Evolutionary conservation across 306 rosid genomes (phyloP).

Genomic region (Medicago lupulina): DNA sequence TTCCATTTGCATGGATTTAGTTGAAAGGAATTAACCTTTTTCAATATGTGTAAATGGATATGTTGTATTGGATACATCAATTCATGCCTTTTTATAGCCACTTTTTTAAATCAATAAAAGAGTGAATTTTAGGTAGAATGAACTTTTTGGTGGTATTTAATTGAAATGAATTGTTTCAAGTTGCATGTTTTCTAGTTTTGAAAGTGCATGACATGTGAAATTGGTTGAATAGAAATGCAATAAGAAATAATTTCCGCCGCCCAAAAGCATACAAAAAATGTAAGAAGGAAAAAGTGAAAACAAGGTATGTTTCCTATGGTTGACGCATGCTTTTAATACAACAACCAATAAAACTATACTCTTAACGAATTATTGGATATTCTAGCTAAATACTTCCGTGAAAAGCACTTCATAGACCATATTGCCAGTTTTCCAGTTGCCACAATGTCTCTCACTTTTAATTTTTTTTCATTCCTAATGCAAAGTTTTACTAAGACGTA

Average conservation of each 20-base stretch:
- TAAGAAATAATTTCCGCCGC: constrained; percentile 47
- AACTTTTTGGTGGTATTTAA: constrained; percentile 45
- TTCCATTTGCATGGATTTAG: constrained; percentile 5
- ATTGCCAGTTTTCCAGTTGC: constrained; percentile 2
- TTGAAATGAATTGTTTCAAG: constrained; percentile 30
- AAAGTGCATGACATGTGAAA: constrained; percentile 46
- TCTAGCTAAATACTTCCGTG: not conserved
- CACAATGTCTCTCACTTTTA: not conserved
- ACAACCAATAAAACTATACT: constrained; percentile 3
- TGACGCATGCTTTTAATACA: constrained; percentile 44
- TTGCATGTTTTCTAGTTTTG: constrained; percentile 10
- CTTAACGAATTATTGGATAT: constrained; percentile 4
- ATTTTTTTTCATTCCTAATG: not conserved
- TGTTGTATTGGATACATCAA: not conserved
- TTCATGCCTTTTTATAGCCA: constrained; percentile 44
- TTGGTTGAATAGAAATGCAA: constrained; percentile 21
- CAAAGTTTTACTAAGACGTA: no score
- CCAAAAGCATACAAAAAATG: constrained; percentile 23
- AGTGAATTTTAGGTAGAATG: not conserved
- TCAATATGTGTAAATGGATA: not conserved
- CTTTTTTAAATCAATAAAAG: not conserved
- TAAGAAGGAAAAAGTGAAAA: constrained; percentile 38
- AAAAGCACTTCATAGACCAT: not conserved
- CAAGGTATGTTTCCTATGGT: constrained; percentile 35
- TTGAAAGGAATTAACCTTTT: constrained; percentile 28